Evolutionary conservation across 1,284 basidiomycete species (phyloP), one percentile per base, ranked within the genome.

Genomic region (Melampsora larici-populina): DNA sequence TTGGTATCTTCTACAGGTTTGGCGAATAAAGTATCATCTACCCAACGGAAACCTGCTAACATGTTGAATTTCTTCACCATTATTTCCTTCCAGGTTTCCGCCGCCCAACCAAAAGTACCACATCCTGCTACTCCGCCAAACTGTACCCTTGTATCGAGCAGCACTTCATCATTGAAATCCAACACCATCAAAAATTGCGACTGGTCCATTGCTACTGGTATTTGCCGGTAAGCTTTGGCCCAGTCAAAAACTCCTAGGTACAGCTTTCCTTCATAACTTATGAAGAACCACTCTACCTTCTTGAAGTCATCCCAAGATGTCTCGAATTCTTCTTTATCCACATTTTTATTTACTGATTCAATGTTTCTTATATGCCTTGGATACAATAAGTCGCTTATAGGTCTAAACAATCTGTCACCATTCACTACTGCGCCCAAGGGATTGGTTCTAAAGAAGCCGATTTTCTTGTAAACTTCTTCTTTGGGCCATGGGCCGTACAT

Each of bases 221-320:
- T n/a, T n/a, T n/a, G n/a, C n/a, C n/a, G n/a, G n/a, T n/a, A n/a
- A n/a, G n/a, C n/a, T n/a, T n/a, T n/a, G n/a, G n/a, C n/a, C n/a
- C n/a, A n/a, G n/a, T n/a, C n/a, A n/a, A 9, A 65, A 18, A 29
- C n/a, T 24, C 63, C 29, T 17, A 8, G 33, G 18, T 29, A 40
- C 6, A 65, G 26, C 6, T 21, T 21, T 29, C 18, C 31, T 9
- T 5, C 5, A 6, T 9, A 8, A 40, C 26, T 11, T 26, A 11
- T 5, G 18, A 68, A 18, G 24, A 68, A 68, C 15, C 46, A 13
- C 15, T 24, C 43, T 17, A 68, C 66, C 9, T 26, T 17, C 18
- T 46, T 40, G n/a, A 46, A 68, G 46, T 68, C 29, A 46, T 68
- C 66, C 66, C 66, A 68, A 43, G 66, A 40, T 18, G 66, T n/a